These are phyloP conservation scores for Auxenochlorella protothecoides DNA, from an alignment of 139 green algal genomes.

Conservation along the genomic window DNA sequence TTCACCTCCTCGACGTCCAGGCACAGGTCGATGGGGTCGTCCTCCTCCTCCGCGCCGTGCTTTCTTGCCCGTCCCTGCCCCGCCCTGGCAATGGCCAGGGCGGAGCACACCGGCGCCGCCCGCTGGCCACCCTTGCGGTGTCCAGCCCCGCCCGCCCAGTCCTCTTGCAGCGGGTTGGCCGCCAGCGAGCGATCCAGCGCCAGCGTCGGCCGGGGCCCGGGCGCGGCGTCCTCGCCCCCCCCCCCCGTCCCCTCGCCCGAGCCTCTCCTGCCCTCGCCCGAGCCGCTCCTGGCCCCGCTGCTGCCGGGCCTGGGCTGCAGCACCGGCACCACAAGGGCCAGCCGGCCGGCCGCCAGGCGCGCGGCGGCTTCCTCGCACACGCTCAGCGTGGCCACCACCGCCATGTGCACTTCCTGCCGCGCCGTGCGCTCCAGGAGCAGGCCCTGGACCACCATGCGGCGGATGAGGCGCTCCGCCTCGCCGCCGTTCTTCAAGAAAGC, in stretches of 20 bases:
- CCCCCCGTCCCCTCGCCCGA: not conserved
- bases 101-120: no score
- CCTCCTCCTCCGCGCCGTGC: not conserved
- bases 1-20: not conserved
- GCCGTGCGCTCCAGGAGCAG: slow-evolving; percentile 41
- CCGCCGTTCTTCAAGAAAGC: slow-evolving; percentile 15
- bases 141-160: not conserved
- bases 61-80: no score
- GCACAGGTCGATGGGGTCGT: slow-evolving; percentile 2
- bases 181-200: no score
- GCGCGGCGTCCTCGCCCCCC: not conserved
- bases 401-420: slow-evolving; percentile 17
- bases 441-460: slow-evolving; percentile 30
- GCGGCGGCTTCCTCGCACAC: not conserved
- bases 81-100: no score
- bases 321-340: slow-evolving; percentile 9
- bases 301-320: not conserved
- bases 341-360: not conserved
- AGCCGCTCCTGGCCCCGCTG: not conserved
- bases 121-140: not conserved
- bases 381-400: slow-evolving; percentile 10
- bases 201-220: not conserved
- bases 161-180: not conserved
- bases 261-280: not conserved
- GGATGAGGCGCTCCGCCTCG: slow-evolving; percentile 39